Conservation (phyloP, 2,329 filamentous ascomycete species). For the Xylaria sp. region DNA sequence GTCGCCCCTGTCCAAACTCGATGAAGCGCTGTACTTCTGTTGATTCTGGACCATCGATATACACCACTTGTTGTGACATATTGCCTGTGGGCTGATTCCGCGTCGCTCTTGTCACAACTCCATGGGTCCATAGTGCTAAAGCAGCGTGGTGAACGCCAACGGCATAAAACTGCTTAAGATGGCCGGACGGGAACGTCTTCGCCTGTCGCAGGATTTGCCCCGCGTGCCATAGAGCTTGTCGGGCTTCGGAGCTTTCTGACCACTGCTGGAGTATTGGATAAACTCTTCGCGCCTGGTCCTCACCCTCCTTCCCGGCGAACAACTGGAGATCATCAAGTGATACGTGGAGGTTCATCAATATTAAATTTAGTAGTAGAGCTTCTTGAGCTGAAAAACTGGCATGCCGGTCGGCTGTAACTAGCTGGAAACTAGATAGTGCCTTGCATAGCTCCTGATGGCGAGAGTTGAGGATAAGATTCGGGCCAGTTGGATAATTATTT, state of each 20-base stretch:
- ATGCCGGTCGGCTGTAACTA: conserved; percentile 56
- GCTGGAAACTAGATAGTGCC: conserved; percentile 62
- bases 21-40: conserved; percentile 67
- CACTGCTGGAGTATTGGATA: conserved; percentile 70
- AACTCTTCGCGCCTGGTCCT: conserved; percentile 70
- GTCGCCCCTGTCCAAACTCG: conserved; percentile 63
- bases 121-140: conserved; percentile 76
- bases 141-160: conserved; percentile 76
- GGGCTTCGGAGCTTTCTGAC: conserved; percentile 64
- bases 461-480: conserved; percentile 61
- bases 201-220: conserved; percentile 73
- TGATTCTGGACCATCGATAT: conserved; percentile 68
- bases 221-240: conserved; percentile 74
- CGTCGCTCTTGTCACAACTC: conserved; percentile 64
- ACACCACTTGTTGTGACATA: conserved; percentile 57
- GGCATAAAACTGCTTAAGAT: conserved; percentile 73
- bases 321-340: conserved; percentile 73
- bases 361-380: conserved; percentile 61
- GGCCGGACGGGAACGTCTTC: conserved; percentile 62
- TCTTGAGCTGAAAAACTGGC: conserved; percentile 59
- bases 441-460: conserved; percentile 72
- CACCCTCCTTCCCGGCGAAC: conserved; percentile 74
- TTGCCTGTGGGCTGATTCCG: conserved; percentile 47
- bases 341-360: conserved; percentile 72
- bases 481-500: conserved; percentile 53